These are phyloP conservation scores for Malus hybrid DNA, from an alignment of 331 rosid genomes.

Conservation along the genomic window DNA sequence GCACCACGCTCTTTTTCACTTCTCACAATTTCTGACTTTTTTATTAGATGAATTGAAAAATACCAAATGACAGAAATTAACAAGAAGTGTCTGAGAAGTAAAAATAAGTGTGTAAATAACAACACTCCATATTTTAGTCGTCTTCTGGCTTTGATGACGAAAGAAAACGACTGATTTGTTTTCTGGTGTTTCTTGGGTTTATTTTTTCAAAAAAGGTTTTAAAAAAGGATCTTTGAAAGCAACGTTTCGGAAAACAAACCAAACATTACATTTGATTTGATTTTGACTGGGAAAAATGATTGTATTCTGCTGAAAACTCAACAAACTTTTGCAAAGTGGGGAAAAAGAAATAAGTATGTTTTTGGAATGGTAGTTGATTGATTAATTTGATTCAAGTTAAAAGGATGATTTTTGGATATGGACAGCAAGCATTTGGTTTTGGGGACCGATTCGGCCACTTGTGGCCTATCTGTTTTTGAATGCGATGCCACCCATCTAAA, in stretches of 20 bases:
- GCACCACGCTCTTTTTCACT: too few relatives aligned
- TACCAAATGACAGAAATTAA: too few relatives aligned
- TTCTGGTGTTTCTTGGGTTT: constrained; percentile 21
- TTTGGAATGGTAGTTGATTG: constrained; percentile 5
- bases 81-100: too few relatives aligned
- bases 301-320: not conserved
- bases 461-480: constrained; percentile 44
- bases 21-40: too few relatives aligned
- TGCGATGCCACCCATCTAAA: constrained; percentile 32
- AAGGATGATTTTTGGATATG: not conserved
- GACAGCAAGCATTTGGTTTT: constrained; percentile 10
- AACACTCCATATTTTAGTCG: not conserved
- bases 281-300: constrained; percentile 28
- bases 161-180: constrained; percentile 40
- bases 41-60: too few relatives aligned
- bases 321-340: constrained; percentile 2
- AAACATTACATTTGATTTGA: constrained; percentile 7
- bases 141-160: constrained; percentile 34
- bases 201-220: not conserved
- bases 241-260: constrained; percentile 31
- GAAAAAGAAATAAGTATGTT: not conserved
- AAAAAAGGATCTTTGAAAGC: constrained; percentile 36
- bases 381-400: not conserved
- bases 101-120: too few relatives aligned
- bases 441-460: constrained; percentile 21